A percentile compares a stretch with the other conserved stretches of the same genome.
phyloP scores from a whole-genome alignment of 1,284 basidiomycete genomes.

The Pascua sp. region DNA sequence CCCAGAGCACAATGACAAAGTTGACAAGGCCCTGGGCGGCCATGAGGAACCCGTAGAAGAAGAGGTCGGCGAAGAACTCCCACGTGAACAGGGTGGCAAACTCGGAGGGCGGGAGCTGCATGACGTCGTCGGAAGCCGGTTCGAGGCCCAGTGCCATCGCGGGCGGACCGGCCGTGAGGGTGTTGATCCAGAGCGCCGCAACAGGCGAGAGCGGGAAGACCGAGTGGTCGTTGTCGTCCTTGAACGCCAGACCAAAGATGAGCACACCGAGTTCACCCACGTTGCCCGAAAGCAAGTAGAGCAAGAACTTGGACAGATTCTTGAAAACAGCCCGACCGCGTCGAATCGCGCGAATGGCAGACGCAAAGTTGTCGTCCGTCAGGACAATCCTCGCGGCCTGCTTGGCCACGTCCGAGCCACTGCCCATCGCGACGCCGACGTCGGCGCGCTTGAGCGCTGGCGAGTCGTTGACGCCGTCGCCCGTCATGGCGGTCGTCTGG shows the following conservation, averaged over 20 bases:
- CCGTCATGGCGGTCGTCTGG: slow-evolving; percentile 51
- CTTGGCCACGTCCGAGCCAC: slow-evolving; percentile 64
- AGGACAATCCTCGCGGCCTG: slow-evolving; percentile 61
- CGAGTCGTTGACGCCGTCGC: slow-evolving; percentile 59
- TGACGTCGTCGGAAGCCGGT: slow-evolving; percentile 57
- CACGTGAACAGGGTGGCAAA: slow-evolving; percentile 58
- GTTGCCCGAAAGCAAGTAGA: slow-evolving; percentile 59
- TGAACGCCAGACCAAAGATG: slow-evolving; percentile 65
- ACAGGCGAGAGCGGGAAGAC: slow-evolving; percentile 68
- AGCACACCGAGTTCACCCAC: slow-evolving; percentile 61
- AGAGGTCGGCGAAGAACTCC: slow-evolving; percentile 57
- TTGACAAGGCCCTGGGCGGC: slow-evolving; percentile 57
- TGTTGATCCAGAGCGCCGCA: slow-evolving; percentile 61
- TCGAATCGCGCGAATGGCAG: slow-evolving; percentile 62
- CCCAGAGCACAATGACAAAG: slow-evolving; percentile 60
- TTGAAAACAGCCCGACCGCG: slow-evolving; percentile 60
- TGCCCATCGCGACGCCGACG: slow-evolving; percentile 68
- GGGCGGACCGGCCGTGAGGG: slow-evolving; percentile 56
- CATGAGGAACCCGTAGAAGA: slow-evolving; percentile 64
- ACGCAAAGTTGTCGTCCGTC: slow-evolving; percentile 69
- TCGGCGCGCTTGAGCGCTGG: slow-evolving; percentile 59
- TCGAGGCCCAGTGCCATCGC: slow-evolving; percentile 63
- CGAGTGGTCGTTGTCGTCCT: slow-evolving; percentile 56
- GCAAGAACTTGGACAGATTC: slow-evolving; percentile 51
- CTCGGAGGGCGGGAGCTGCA: slow-evolving; percentile 57